Conservation (phyloP, 2,329 filamentous ascomycete genomes). For the Cytospora schulzeri region DNA sequence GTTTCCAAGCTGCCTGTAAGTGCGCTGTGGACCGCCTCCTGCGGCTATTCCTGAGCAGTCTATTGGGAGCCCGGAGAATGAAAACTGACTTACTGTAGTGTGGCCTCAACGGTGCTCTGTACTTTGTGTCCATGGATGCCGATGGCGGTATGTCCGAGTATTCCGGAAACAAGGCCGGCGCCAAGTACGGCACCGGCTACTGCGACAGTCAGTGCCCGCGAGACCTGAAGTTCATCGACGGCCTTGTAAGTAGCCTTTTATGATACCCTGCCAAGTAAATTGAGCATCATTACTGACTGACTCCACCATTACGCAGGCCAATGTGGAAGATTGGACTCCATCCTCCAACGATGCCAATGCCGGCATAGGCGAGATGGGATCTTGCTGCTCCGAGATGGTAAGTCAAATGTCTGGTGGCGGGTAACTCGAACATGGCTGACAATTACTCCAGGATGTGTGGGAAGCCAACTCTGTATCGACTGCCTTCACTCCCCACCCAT, state of each 20-base stretch:
- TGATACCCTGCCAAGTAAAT: neutral
- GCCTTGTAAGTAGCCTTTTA: slow-evolving; percentile 33
- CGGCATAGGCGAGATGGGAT: slow-evolving; percentile 50
- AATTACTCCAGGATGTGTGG: slow-evolving; percentile 41
- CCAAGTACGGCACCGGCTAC: slow-evolving; percentile 53
- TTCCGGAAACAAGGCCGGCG: slow-evolving; percentile 39
- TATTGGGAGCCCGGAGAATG: too few species aligned
- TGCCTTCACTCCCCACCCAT: slow-evolving; percentile 62
- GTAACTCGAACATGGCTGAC: neutral
- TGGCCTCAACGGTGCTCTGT: slow-evolving; percentile 66
- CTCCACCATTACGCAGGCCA: slow-evolving; percentile 33
- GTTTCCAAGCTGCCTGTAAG: slow-evolving; percentile 60
- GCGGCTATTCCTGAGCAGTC: too few species aligned
- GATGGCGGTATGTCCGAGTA: slow-evolving; percentile 45
- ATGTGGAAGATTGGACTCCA: slow-evolving; percentile 47
- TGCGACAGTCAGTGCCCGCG: slow-evolving; percentile 42
- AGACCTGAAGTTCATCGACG: slow-evolving; percentile 46
- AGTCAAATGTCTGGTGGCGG: slow-evolving; percentile 28
- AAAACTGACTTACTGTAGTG: slow-evolving; percentile 41
- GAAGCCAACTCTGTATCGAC: slow-evolving; percentile 63
- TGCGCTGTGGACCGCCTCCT: slow-evolving; percentile 30
- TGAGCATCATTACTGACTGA: neutral
- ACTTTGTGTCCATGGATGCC: slow-evolving; percentile 38
- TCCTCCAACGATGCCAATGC: slow-evolving; percentile 55
- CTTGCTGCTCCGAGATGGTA: slow-evolving; percentile 58